Base-by-base conservation (phyloP, 2,329 filamentous ascomycete species). In the Herpotrichia juniperi region DNA sequence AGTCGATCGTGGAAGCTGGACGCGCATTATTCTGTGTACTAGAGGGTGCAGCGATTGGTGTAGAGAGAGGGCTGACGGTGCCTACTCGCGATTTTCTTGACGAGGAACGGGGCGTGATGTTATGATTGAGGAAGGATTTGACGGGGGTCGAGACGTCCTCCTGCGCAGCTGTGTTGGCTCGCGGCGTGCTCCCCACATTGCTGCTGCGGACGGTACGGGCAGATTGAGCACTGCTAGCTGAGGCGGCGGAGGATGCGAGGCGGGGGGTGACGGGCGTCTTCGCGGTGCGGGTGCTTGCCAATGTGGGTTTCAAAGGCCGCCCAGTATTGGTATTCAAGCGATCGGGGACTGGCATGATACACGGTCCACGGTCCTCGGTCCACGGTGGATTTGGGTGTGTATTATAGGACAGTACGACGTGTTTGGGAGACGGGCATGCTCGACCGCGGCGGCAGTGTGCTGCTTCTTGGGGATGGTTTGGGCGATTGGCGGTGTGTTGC, bases 51-150 rank as follows among this genome's bases (percentile, higher is more conserved):
- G 79, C 81, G 55, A 74, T 83, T 3, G 90, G 87, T 1, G 91
- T 91, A 26, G 82, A 83, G 52, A 80, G 83, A 22, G 82, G 75
- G 71, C 88, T 91, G 69, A 90, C 86, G 51, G 87, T 83, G 60
- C 69, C 68, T 2, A 70, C 68, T 24, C 91, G 86, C 61, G 79
- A 86, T 69, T 86, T 90, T 56, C 92, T 83, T 43, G 86, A 80
- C 8, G 88, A 88, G 8, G 91, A 91, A 59, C 92, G 85, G 45
- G 91, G 90, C 3, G 92, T 96, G 68, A 92, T 78, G 70, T 90
- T 92, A 70, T 76, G 82, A 72, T 74, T 85, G 39, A 91, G 75
- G 62, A 84, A 84, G 45, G 82, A 67, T 44, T 81, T 78, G 25
- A 80, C 76, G 8, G 85, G 79, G 39, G 82, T 81, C 39, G 80